These are phyloP conservation scores for Podospora australis DNA, from an alignment of 495 filamentous ascomycete genomes.

Conservation along the genomic window DNA sequence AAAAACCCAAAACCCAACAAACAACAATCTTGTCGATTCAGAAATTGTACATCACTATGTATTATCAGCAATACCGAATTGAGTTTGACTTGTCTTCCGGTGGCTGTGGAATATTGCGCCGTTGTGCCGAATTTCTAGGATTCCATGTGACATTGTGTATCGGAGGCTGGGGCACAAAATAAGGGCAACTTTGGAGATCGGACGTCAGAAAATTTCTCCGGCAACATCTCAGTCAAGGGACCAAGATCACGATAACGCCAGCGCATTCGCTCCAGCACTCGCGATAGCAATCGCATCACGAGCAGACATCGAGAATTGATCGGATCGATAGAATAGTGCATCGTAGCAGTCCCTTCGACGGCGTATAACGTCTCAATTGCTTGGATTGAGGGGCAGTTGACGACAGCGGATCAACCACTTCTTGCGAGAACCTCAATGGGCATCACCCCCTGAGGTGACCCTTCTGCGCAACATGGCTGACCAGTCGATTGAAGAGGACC, in stretches of 20 bases:
- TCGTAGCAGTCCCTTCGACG: background rate
- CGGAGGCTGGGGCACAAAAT: conserved; percentile 38
- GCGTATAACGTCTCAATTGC: background rate
- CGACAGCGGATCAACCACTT: background rate
- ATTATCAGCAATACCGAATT: too few relatives aligned
- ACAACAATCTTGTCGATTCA: too few relatives aligned
- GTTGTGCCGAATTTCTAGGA: background rate
- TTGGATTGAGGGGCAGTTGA: background rate
- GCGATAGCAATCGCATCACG: background rate
- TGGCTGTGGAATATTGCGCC: background rate
- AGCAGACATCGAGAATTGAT: background rate
- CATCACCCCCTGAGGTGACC: background rate
- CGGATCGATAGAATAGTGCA: background rate
- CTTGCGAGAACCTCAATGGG: conserved; percentile 8
- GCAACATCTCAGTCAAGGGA: conserved; percentile 11
- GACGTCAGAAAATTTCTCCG: conserved; percentile 37
- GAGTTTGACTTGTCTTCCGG: background rate
- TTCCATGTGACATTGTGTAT: conserved; percentile 34
- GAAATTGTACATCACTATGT: too few relatives aligned
- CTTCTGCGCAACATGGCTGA: conserved; percentile 17
- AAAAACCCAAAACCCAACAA: too few relatives aligned
- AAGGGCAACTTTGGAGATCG: conserved; percentile 37
- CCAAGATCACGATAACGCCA: conserved; percentile 12
- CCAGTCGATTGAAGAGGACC: conserved; percentile 11
- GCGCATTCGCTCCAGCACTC: background rate